These are phyloP conservation scores for Aegilops longissima DNA, from an alignment of 176 grass and related monocot species.

Conservation along the genomic window DNA sequence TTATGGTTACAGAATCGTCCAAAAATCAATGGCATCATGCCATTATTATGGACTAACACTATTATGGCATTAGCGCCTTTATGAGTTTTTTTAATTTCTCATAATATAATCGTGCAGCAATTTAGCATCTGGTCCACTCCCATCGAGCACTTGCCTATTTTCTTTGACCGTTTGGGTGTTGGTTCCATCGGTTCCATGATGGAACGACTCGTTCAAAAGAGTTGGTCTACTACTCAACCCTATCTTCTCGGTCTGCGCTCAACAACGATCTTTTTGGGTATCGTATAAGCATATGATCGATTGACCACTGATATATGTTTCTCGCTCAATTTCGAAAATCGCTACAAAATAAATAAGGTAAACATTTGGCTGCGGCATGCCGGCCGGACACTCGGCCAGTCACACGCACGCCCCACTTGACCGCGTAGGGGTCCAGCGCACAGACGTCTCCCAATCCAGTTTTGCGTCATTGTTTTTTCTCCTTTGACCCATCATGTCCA, in stretches of 20 bases:
- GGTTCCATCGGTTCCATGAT: background rate
- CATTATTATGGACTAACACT: background rate
- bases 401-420: no score
- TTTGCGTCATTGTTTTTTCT: no score
- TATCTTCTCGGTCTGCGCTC: background rate
- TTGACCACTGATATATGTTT: background rate
- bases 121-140: background rate
- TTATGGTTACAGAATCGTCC: background rate
- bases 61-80: background rate
- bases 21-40: background rate
- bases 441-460: no score
- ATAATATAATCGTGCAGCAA: background rate
- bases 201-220: background rate
- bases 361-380: no score
- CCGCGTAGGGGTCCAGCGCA: no score
- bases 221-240: background rate
- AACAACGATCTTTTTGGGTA: background rate
- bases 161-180: background rate
- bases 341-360: no score
- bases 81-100: background rate
- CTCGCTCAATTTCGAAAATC: no score
- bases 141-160: background rate
- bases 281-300: background rate
- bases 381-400: no score
- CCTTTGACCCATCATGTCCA: no score